Percentiles rank a stretch among this genome's conserved stretches.
These are phyloP conservation scores for Elymus sibiricus DNA, from an alignment of 176 grass and related monocot genomes.

Conservation along the genomic window DNA sequence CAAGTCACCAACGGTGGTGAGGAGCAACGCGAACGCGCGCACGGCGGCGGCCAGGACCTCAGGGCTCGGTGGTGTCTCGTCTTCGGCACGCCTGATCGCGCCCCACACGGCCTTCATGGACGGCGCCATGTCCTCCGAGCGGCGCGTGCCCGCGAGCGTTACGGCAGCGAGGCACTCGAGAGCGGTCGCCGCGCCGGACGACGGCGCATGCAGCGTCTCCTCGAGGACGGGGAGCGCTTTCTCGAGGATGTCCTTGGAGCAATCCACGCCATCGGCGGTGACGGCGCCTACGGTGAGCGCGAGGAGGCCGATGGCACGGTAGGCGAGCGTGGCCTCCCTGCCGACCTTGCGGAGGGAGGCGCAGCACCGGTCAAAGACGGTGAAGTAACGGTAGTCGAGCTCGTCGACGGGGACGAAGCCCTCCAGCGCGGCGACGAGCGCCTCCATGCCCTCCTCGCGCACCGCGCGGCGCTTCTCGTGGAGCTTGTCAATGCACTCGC, in stretches of 20 bases:
- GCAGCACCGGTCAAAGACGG: constrained; percentile 5
- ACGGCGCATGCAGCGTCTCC: not conserved
- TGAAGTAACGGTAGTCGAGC: constrained; percentile 2
- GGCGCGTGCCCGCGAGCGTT: not conserved
- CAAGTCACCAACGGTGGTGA: constrained; percentile 5
- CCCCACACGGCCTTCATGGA: too few species aligned
- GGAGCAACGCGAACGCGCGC: constrained; percentile 10
- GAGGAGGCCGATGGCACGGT: constrained; percentile 31
- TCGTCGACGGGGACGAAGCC: constrained; percentile 7
- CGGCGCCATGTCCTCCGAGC: not conserved
- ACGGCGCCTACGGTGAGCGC: constrained; percentile 10
- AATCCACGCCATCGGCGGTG: not conserved
- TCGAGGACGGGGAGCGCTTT: not conserved
- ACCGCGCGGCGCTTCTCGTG: constrained; percentile 2
- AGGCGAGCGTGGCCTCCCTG: constrained; percentile 29
- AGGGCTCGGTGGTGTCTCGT: not conserved
- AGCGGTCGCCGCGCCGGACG: not conserved
- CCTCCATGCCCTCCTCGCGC: not conserved
- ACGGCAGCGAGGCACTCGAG: constrained; percentile 30
- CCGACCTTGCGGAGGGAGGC: not conserved
- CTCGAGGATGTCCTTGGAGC: not conserved
- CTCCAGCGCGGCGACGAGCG: not conserved
- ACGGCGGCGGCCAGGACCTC: not conserved
- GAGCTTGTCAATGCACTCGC: constrained; percentile 5
- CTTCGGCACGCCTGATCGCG: not conserved